These are phyloP conservation scores for Pleurotus pulmonarius DNA, from an alignment of 768 basidiomycete species.

Conservation along the genomic window DNA sequence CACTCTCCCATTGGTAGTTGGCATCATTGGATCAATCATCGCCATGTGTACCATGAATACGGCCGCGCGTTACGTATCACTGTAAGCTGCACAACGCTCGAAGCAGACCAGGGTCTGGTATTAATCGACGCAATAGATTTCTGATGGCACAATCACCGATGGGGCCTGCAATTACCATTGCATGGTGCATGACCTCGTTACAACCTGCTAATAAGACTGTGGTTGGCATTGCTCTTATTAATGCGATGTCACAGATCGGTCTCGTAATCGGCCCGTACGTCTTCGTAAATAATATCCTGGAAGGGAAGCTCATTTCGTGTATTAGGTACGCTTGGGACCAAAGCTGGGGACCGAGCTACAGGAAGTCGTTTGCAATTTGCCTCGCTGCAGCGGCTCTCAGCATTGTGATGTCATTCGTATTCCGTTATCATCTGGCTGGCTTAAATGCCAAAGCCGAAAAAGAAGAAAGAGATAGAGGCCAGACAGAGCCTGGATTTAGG, in stretches of 20 bases:
- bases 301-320: background rate
- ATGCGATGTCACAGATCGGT: slow-evolving; percentile 4
- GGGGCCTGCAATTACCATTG: background rate
- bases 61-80: slow-evolving; percentile 1
- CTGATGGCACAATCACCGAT: slow-evolving; percentile 4
- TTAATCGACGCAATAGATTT: background rate
- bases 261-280: slow-evolving; percentile 5
- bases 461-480: slow-evolving; percentile 2
- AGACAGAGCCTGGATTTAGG: slow-evolving; percentile 3
- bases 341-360: slow-evolving; percentile 6
- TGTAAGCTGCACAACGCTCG: background rate
- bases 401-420: slow-evolving; percentile 50
- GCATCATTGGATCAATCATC: slow-evolving; percentile 2
- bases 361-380: slow-evolving; percentile 64
- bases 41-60: slow-evolving; percentile 7
- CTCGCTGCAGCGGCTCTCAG: slow-evolving; percentile 52
- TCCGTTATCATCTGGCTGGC: slow-evolving; percentile 34
- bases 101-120: background rate
- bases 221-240: slow-evolving; percentile 4
- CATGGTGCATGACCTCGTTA: slow-evolving; percentile 23
- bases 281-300: background rate
- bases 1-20: background rate
- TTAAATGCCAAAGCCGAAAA: slow-evolving; percentile 27
- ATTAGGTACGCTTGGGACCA: slow-evolving; percentile 1
- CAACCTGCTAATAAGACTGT: slow-evolving; percentile 16